phyloP scores from a whole-genome alignment of 768 basidiomycete species.

The Astraeus odoratus region DNA sequence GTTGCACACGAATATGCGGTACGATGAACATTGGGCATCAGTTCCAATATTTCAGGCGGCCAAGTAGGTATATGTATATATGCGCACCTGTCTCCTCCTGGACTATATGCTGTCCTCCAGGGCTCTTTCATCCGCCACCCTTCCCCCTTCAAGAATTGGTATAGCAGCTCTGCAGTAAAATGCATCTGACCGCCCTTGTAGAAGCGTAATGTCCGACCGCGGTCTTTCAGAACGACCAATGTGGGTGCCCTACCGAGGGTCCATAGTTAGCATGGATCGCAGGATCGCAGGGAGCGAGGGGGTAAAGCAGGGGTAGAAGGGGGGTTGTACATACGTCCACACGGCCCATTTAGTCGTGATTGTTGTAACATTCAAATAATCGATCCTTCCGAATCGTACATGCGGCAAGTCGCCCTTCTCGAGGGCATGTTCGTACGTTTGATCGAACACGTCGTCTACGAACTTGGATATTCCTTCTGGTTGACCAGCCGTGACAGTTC shows the following conservation, averaged over 20 bases:
- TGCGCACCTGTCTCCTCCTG: constrained; percentile 67
- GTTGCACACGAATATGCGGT: not conserved
- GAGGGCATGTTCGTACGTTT: constrained; percentile 58
- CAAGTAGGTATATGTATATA: not conserved
- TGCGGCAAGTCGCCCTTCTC: constrained; percentile 56
- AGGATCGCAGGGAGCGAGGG: not conserved
- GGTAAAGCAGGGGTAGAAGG: not conserved
- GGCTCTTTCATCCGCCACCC: constrained; percentile 55
- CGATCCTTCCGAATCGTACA: constrained; percentile 79
- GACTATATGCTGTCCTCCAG: constrained; percentile 65
- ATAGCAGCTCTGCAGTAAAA: constrained; percentile 51
- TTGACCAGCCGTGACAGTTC: constrained; percentile 50
- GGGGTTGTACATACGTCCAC: constrained; percentile 58
- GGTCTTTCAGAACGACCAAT: constrained; percentile 61
- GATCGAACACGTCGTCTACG: constrained; percentile 69
- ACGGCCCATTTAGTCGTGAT: constrained; percentile 82
- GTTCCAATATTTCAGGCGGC: no score
- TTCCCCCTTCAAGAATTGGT: constrained; percentile 59
- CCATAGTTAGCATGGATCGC: no score
- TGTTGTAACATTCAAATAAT: constrained; percentile 78
- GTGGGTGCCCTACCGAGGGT: constrained; percentile 72
- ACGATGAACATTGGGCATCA: constrained; percentile 4
- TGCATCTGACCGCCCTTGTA: constrained; percentile 59
- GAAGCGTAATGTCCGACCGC: constrained; percentile 78
- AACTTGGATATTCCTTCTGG: constrained; percentile 62